These are phyloP conservation scores for Sporopachydermia lactativora DNA, from an alignment of 805 yeast genomes.

Conservation along the genomic window DNA sequence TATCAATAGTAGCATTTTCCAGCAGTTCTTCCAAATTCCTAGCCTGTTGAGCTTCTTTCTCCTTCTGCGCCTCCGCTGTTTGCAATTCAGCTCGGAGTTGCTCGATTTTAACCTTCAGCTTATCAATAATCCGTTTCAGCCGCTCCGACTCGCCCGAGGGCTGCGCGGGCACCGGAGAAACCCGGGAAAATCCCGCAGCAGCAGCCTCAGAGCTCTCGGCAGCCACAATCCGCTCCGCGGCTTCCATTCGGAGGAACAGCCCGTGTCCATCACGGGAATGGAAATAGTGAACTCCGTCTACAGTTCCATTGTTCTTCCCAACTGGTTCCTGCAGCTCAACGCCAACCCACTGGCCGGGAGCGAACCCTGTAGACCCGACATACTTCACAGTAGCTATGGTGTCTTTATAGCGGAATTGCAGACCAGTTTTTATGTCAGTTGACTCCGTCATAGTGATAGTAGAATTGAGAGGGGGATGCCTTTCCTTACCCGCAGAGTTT, in stretches of 20 bases:
- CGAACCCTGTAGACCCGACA: constrained; percentile 32
- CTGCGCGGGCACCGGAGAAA: neutral
- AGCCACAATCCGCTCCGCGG: neutral
- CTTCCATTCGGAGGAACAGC: constrained; percentile 13
- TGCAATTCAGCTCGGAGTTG: constrained; percentile 11
- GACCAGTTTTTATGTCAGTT: too few relatives aligned
- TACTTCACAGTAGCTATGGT: constrained; percentile 27
- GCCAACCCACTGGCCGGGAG: constrained; percentile 41
- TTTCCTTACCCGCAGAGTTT: too few relatives aligned
- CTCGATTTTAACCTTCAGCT: constrained; percentile 6
- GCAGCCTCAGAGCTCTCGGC: neutral
- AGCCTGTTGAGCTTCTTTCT: constrained; percentile 7
- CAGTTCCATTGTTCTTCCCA: constrained; percentile 38
- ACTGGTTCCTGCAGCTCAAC: constrained; percentile 25
- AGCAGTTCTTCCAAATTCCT: constrained; percentile 14
- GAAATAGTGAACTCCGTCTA: constrained; percentile 31
- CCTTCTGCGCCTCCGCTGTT: constrained; percentile 9
- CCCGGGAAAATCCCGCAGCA: neutral
- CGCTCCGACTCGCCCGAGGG: constrained; percentile 14
- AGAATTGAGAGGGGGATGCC: too few relatives aligned
- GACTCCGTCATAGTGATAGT: too few relatives aligned
- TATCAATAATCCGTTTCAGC: constrained; percentile 15
- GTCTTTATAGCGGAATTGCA: constrained; percentile 15
- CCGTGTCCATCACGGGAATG: constrained; percentile 19
- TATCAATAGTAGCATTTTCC: constrained; percentile 20